phyloP scores from a whole-genome alignment of 805 yeast genomes.

The Candida sakaeoensis region DNA sequence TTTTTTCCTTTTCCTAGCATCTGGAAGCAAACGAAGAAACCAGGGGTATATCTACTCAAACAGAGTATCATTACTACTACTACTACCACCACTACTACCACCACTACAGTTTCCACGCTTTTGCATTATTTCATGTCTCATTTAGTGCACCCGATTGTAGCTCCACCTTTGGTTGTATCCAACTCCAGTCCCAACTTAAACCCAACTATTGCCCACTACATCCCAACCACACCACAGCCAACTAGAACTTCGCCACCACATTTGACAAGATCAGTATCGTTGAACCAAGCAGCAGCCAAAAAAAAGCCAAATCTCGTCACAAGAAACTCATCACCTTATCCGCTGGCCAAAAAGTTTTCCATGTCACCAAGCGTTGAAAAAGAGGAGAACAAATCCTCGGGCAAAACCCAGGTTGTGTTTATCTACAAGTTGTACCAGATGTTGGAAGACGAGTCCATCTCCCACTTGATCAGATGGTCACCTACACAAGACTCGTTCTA shows the following conservation, averaged over 20 bases:
- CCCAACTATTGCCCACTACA: background rate
- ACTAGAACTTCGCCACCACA: background rate
- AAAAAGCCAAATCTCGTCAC: background rate
- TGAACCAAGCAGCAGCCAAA: background rate
- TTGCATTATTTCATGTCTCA: background rate
- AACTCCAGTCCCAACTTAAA: background rate
- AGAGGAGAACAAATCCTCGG: constrained; percentile 8
- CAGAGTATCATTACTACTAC: too few relatives aligned
- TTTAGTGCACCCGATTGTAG: background rate
- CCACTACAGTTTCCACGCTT: background rate
- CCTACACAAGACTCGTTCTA: constrained; percentile 66
- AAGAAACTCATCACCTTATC: constrained; percentile 3
- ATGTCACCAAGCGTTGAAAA: background rate
- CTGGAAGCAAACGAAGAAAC: too few relatives aligned
- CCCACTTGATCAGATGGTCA: constrained; percentile 86
- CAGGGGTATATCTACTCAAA: too few relatives aligned
- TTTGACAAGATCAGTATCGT: constrained; percentile 1
- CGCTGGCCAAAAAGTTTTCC: background rate
- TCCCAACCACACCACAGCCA: background rate
- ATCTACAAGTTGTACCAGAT: constrained; percentile 88
- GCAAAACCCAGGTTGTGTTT: constrained; percentile 49
- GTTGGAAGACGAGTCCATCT: constrained; percentile 72
- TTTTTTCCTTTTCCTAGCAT: too few relatives aligned
- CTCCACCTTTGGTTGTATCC: constrained; percentile 3
- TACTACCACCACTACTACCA: background rate